These are phyloP conservation scores for Aspergillus caelatus DNA, from an alignment of 2,329 filamentous ascomycete genomes.

Conservation along the genomic window DNA sequence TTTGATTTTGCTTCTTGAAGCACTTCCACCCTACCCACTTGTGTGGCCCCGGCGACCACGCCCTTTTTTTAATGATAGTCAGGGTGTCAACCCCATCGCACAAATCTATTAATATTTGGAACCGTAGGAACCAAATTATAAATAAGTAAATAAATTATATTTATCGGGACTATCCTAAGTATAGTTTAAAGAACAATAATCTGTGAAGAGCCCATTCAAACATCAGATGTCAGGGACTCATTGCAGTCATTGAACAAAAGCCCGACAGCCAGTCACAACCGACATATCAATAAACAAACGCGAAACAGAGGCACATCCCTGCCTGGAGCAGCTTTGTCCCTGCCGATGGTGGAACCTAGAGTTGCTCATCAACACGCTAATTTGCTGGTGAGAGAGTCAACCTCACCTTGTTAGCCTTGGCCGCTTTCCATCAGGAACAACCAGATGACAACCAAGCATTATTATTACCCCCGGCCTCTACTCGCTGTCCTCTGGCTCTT, in stretches of 20 bases:
- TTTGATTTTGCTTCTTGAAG: constrained; percentile 41
- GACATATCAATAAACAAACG: neutral
- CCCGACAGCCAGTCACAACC: neutral
- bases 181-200: neutral
- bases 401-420: neutral
- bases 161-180: too few relatives aligned
- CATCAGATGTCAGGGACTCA: neutral
- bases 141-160: neutral
- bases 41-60: constrained; percentile 37
- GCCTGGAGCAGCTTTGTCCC: neutral
- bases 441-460: neutral
- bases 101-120: constrained; percentile 7
- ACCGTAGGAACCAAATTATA: neutral
- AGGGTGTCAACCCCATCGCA: constrained; percentile 27
- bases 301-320: neutral
- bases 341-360: neutral
- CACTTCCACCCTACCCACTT: constrained; percentile 22
- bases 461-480: neutral
- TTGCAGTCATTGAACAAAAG: neutral
- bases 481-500: constrained; percentile 19
- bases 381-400: neutral
- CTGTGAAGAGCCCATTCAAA: neutral
- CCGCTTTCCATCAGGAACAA: neutral
- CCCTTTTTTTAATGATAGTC: constrained; percentile 3
- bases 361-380: neutral